Percentiles rank a stretch among this genome's conserved stretches.
Evolutionary conservation across 2,329 filamentous ascomycete genomes (phyloP).

Genomic region (Aspergillus sp.): DNA sequence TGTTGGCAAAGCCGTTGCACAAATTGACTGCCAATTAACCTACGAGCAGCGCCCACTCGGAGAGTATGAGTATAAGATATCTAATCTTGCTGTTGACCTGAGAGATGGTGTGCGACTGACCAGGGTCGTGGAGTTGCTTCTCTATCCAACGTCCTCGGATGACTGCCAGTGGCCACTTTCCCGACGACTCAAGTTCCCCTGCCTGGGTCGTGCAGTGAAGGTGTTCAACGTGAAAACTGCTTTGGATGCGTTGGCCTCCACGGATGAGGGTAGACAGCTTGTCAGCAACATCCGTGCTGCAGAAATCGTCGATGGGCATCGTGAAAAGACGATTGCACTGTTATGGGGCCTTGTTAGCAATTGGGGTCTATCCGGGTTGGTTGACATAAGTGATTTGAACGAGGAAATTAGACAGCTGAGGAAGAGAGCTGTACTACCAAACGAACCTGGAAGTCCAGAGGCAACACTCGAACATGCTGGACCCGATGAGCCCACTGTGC

Average conservation of each 20-base stretch:
- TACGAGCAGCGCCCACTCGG: constrained; percentile 58
- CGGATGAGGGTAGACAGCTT: constrained; percentile 43
- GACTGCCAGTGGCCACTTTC: constrained; percentile 49
- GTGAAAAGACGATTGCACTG: constrained; percentile 62
- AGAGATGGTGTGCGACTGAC: constrained; percentile 62
- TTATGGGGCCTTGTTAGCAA: constrained; percentile 61
- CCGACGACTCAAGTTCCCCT: constrained; percentile 59
- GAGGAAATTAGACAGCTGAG: constrained; percentile 52
- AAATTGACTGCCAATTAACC: constrained; percentile 56
- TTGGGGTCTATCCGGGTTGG: constrained; percentile 54
- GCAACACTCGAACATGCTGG: constrained; percentile 3
- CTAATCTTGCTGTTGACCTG: constrained; percentile 62
- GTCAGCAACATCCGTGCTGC: constrained; percentile 50
- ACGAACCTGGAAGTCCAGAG: constrained; percentile 20
- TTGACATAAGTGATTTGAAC: constrained; percentile 56
- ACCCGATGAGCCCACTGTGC: constrained; percentile 31
- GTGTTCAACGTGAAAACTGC: constrained; percentile 60
- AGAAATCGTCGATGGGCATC: constrained; percentile 63
- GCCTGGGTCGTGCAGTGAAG: constrained; percentile 55
- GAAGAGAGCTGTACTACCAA: constrained; percentile 20
- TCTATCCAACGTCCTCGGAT: constrained; percentile 38
- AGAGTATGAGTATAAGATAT: constrained; percentile 58
- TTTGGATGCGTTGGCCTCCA: constrained; percentile 51
- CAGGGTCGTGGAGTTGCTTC: constrained; percentile 58
- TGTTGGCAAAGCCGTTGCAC: constrained; percentile 53